Percentiles rank a stretch among this genome's conserved stretches.
phyloP scores from a whole-genome alignment of 257 asterid species.

The Mitragyna speciosa region DNA sequence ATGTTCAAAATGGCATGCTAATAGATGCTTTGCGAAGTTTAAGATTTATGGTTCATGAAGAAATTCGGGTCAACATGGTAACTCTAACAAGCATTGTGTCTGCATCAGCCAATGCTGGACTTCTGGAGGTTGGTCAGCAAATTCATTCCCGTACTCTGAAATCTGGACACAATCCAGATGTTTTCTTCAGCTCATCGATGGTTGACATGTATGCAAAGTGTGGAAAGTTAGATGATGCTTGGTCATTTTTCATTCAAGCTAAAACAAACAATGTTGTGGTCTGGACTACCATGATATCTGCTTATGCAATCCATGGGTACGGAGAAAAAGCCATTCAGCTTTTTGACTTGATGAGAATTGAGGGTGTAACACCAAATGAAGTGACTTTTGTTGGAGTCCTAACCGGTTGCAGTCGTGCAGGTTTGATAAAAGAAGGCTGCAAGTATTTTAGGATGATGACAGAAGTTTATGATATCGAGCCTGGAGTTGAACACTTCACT shows the following conservation, averaged over 20 bases:
- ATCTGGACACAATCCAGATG: slow-evolving; percentile 50
- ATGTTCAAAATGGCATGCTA: slow-evolving; percentile 53
- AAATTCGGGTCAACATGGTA: slow-evolving; percentile 44
- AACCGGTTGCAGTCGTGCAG: slow-evolving; percentile 76
- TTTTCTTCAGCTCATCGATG: slow-evolving; percentile 53
- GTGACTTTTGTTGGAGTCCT: slow-evolving; percentile 64
- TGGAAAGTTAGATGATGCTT: slow-evolving; percentile 55
- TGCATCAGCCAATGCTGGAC: slow-evolving; percentile 47
- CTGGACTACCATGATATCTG: slow-evolving; percentile 69
- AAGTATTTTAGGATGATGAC: slow-evolving; percentile 64
- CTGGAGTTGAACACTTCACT: slow-evolving; percentile 53
- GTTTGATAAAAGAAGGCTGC: slow-evolving; percentile 68
- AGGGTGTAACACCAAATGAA: slow-evolving; percentile 55
- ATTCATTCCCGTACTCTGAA: slow-evolving; percentile 57
- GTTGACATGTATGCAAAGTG: slow-evolving; percentile 85
- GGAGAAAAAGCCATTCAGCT: slow-evolving; percentile 59
- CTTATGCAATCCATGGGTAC: slow-evolving; percentile 58
- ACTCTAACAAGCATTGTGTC: slow-evolving; percentile 55
- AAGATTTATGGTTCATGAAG: slow-evolving; percentile 47
- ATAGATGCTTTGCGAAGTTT: slow-evolving; percentile 52
- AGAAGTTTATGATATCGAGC: slow-evolving; percentile 42
- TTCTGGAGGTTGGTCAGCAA: slow-evolving; percentile 71
- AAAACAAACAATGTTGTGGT: slow-evolving; percentile 48
- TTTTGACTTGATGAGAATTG: slow-evolving; percentile 54
- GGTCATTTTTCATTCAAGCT: slow-evolving; percentile 44